Base-by-base conservation (phyloP, 768 basidiomycete genomes). In the Stropharia rugosoannulata region DNA sequence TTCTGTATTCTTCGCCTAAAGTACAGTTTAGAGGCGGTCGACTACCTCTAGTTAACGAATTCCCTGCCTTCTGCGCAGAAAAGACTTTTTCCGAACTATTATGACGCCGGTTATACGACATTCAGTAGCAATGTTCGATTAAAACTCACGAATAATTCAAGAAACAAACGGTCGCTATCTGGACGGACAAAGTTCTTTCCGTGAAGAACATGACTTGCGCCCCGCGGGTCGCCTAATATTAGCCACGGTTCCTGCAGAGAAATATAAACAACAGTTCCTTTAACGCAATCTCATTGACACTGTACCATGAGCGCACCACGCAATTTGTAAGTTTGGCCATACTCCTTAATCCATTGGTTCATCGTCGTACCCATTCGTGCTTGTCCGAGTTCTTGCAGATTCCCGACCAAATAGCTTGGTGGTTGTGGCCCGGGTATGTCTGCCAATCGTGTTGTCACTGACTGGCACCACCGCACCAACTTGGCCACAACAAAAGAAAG, bases 241-340 rank as follows among this genome's bases (percentile, higher is more conserved):
- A 53, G 35, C 25, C 41, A 36, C 5, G 51, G 42, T 37, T 53
- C 51, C 42, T 53, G n/a, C 43, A 5, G 16, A 35, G 35, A 27
- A 18, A 52, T 22, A 29, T 18, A 18, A n/a, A 15, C 44, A 15
- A 25, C 5, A 38, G 16, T 22, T 25, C 4, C 3, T 22, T 53
- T 19, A 18, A n/a, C n/a, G 13, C 1, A 36, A n/a, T n/a, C 19
- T 43, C 16, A 52, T 5, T 16, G 32, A 29, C 40, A 29, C 1
- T 29, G 41, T 44, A 53, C 51, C 51, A 53, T 53, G 32, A 53
- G 42, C 7, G 51, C 51, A 18, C 51, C 51, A 29, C 42, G 51
- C 42, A 53, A 43, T 35, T 53, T 53, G 27, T 53, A 53, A 15
- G 43, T 51, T 16, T 53, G 42, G 15, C 51, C 51, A 37, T 53